Percentiles rank a stretch among this genome's conserved stretches.
Conservation (phyloP, 495 filamentous ascomycete species). For the Aspergillus egyptiacus region DNA sequence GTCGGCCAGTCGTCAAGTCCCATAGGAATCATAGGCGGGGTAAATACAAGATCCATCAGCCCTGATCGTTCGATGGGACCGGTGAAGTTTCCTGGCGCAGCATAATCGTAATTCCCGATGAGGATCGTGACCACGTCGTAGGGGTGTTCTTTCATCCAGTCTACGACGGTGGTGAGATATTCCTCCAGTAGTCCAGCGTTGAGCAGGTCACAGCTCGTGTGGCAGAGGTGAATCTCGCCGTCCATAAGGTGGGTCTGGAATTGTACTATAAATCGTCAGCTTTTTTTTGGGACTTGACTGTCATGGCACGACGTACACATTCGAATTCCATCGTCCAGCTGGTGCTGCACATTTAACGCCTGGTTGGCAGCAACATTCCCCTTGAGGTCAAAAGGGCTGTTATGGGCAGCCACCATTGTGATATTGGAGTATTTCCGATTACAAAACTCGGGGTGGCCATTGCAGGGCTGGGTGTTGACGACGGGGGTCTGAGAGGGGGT, state of each 20-base stretch:
- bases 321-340: constrained; percentile 82
- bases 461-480: constrained; percentile 76
- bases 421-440: constrained; percentile 79
- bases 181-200: constrained; percentile 70
- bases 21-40: constrained; percentile 64
- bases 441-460: constrained; percentile 82
- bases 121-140: constrained; percentile 91
- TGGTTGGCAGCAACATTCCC: constrained; percentile 79
- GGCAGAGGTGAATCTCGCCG: constrained; percentile 57
- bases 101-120: constrained; percentile 74
- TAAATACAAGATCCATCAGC: constrained; percentile 63
- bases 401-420: constrained; percentile 80
- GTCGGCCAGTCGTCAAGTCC: constrained; percentile 76
- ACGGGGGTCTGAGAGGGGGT: constrained; percentile 42
- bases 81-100: constrained; percentile 53
- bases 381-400: constrained; percentile 69
- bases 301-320: constrained; percentile 50
- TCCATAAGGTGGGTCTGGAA: constrained; percentile 72
- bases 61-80: constrained; percentile 60
- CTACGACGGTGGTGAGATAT: constrained; percentile 62
- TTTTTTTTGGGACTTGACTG: not conserved
- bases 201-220: constrained; percentile 73
- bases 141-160: constrained; percentile 71
- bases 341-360: constrained; percentile 56
- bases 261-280: constrained; percentile 50